Percentiles rank a stretch among this genome's conserved stretches.
Evolutionary conservation across 306 rosid species (phyloP).

Genomic region (Notholithocarpus densiflorus): DNA sequence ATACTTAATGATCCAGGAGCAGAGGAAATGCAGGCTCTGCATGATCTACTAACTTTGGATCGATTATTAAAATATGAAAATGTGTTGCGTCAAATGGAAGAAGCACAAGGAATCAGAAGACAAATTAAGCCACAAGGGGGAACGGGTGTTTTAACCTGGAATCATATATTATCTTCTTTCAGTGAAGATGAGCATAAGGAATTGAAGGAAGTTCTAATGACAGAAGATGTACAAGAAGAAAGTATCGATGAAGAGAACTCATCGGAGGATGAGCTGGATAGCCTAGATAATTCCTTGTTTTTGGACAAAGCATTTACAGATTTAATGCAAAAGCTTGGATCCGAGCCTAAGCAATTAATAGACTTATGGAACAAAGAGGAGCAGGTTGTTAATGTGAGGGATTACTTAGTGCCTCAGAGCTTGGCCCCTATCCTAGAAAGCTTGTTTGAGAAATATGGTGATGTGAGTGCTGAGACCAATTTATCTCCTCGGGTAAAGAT

Average conservation of each 20-base stretch:
- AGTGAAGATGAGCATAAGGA: neutral
- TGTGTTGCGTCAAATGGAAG: neutral
- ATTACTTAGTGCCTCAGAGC: too few relatives aligned
- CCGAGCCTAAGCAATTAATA: neutral
- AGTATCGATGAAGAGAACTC: neutral
- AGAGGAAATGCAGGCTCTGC: too few relatives aligned
- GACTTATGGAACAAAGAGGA: neutral
- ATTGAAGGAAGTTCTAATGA: neutral
- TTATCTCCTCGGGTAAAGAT: too few relatives aligned
- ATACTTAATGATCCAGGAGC: neutral
- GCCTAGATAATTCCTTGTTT: neutral
- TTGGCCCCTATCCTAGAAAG: too few relatives aligned
- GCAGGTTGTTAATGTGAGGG: neutral
- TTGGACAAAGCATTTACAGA: neutral
- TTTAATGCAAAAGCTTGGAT: neutral
- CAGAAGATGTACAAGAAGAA: neutral
- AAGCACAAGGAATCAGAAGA: neutral
- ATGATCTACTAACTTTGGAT: neutral
- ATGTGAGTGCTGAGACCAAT: too few relatives aligned
- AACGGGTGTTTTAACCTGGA: neutral
- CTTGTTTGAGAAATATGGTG: too few relatives aligned
- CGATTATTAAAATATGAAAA: neutral
- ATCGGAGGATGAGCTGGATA: neutral
- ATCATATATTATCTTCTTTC: neutral
- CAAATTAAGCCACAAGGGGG: neutral